phyloP scores from a whole-genome alignment of 306 rosid species.

The Cucumis cinereus region DNA sequence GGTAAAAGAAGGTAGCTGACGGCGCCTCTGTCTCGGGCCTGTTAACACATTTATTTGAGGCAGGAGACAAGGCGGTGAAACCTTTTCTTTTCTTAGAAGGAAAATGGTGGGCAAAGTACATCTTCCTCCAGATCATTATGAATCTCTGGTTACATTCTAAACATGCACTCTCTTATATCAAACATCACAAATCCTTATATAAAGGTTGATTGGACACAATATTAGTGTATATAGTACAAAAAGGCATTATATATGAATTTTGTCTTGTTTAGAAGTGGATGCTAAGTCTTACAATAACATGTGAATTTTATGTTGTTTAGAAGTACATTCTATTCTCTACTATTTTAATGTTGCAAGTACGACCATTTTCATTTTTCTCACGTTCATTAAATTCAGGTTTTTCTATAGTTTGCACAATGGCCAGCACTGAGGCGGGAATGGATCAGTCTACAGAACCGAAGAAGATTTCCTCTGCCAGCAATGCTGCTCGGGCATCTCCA shows the following conservation, averaged over 20 bases:
- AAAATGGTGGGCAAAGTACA: too few species aligned
- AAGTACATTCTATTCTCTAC: not conserved
- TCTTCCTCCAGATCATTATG: not conserved
- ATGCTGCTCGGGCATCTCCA: conserved; percentile 16
- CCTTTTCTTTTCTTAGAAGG: too few species aligned
- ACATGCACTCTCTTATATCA: not conserved
- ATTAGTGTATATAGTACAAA: not conserved
- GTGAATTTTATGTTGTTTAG: too few species aligned
- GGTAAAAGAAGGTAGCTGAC: too few species aligned
- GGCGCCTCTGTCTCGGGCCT: too few species aligned
- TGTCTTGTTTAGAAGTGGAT: too few species aligned
- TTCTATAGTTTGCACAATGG: conserved; percentile 9
- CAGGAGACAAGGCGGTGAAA: too few species aligned
- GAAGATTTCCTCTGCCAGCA: not conserved
- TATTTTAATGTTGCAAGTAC: not conserved
- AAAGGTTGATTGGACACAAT: not conserved
- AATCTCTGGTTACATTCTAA: not conserved
- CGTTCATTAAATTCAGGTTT: conserved; percentile 4
- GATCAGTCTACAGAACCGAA: conserved; percentile 14
- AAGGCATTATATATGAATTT: not conserved
- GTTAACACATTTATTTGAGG: too few species aligned
- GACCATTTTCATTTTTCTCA: not conserved
- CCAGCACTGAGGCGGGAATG: conserved; percentile 15
- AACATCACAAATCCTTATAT: not conserved
- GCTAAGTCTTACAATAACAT: too few species aligned